phyloP scores from a whole-genome alignment of 495 filamentous ascomycete genomes.

The Penicillium angulare region DNA sequence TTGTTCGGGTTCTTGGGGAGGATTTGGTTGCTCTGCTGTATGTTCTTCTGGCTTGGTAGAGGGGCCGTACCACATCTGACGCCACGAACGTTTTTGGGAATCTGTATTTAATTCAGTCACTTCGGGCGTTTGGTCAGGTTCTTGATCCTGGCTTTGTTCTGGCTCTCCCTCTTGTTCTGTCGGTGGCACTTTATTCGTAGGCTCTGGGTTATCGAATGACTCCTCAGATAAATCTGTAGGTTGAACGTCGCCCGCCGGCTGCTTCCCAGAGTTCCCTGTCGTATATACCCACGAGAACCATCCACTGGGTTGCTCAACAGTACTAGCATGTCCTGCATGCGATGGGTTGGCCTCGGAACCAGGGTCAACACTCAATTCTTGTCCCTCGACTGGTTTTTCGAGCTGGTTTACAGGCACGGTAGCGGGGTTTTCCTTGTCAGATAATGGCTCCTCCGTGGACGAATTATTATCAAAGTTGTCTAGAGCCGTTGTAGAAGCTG shows the following conservation, averaged over 20 bases:
- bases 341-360: slow-evolving; percentile 4
- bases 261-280: slow-evolving; percentile 12
- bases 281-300: slow-evolving; percentile 62
- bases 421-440: slow-evolving; percentile 22
- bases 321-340: slow-evolving; percentile 12
- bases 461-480: slow-evolving; percentile 22
- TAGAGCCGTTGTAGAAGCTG: slow-evolving; percentile 33
- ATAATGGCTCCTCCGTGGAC: slow-evolving; percentile 15
- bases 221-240: slow-evolving; percentile 19
- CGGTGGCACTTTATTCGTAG: slow-evolving; percentile 19
- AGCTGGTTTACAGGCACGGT: slow-evolving; percentile 10
- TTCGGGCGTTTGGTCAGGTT: slow-evolving; percentile 10
- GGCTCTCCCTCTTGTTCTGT: slow-evolving; percentile 4
- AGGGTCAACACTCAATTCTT: slow-evolving; percentile 9
- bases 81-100: slow-evolving; percentile 43
- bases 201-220: slow-evolving; percentile 16
- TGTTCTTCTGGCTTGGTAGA: slow-evolving; percentile 30
- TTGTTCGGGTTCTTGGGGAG: slow-evolving; percentile 4
- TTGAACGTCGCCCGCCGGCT: background rate
- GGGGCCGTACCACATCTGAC: slow-evolving; percentile 48
- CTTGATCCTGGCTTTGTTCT: slow-evolving; percentile 15
- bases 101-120: slow-evolving; percentile 15
- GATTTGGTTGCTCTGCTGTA: slow-evolving; percentile 24
- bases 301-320: slow-evolving; percentile 39
- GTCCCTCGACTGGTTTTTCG: slow-evolving; percentile 21